phyloP scores from a whole-genome alignment of 805 yeast species.

The Kluyveromyces dobzhanskii region DNA sequence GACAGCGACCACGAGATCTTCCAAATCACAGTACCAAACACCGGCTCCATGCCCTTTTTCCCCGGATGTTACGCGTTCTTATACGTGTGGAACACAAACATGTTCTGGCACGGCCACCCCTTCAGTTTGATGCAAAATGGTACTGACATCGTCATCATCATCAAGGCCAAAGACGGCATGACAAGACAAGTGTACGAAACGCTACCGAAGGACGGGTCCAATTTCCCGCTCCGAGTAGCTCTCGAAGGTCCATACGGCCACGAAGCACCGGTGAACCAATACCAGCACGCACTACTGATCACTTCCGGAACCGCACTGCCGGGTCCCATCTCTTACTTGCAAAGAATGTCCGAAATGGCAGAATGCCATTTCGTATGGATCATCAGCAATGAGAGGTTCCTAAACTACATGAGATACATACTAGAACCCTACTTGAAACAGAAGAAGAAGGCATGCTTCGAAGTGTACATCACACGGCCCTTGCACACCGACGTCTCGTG shows the following conservation, averaged over 20 bases:
- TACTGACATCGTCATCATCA: conserved; percentile 32
- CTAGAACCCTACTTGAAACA: neutral
- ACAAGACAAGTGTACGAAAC: conserved; percentile 30
- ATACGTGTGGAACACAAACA: conserved; percentile 5
- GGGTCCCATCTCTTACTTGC: conserved; percentile 30
- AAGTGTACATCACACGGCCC: conserved; percentile 8
- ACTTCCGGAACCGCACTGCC: conserved; percentile 78
- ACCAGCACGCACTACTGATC: conserved; percentile 46
- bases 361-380: conserved; percentile 7
- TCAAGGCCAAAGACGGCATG: conserved; percentile 42
- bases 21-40: conserved; percentile 5
- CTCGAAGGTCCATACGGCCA: conserved; percentile 71
- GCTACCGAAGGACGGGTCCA: conserved; percentile 19
- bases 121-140: conserved; percentile 40
- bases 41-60: conserved; percentile 5
- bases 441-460: neutral
- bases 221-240: conserved; percentile 28
- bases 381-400: conserved; percentile 6
- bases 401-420: conserved; percentile 2
- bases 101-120: conserved; percentile 52
- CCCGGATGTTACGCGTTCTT: conserved; percentile 10
- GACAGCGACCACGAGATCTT: conserved; percentile 6
- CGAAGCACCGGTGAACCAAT: conserved; percentile 38
- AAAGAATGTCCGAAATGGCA: neutral
- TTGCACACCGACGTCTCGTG: neutral